Evolutionary conservation across 345 rosid genomes (phyloP).

Genomic region (Gossypium thurberi): DNA sequence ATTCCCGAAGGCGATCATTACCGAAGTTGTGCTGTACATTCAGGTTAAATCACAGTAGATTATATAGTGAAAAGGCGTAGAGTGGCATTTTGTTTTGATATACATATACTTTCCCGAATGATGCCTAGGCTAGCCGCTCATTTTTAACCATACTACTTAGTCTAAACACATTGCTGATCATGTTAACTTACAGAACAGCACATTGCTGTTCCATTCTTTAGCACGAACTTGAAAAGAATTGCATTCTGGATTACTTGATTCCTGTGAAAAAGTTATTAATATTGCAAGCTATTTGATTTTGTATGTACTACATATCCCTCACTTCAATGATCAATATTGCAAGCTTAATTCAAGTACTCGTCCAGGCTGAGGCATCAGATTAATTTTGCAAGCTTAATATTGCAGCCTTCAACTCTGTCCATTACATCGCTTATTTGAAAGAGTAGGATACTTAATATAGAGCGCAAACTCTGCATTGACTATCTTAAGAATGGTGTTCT

Average conservation of each 20-base stretch:
- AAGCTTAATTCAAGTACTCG: too few relatives aligned
- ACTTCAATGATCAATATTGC: neutral
- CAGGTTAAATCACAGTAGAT: slow-evolving; percentile 16
- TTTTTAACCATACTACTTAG: neutral
- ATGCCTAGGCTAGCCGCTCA: neutral
- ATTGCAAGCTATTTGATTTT: neutral
- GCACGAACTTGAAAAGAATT: neutral
- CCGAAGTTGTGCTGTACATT: slow-evolving; percentile 42
- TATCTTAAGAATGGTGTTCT: too few relatives aligned
- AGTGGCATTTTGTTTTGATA: slow-evolving; percentile 10
- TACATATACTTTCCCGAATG: neutral
- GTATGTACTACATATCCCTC: neutral
- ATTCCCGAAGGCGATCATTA: slow-evolving; percentile 36
- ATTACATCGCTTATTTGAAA: too few relatives aligned
- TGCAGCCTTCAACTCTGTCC: too few relatives aligned
- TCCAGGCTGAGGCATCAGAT: too few relatives aligned
- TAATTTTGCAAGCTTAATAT: too few relatives aligned
- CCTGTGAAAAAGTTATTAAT: neutral
- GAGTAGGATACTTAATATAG: too few relatives aligned
- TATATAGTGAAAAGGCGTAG: slow-evolving; percentile 16
- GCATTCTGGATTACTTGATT: neutral
- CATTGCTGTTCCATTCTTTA: neutral
- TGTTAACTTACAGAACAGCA: neutral
- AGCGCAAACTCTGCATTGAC: too few relatives aligned
- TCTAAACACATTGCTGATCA: neutral